Evolutionary conservation across 75 land plant genomes (phyloP).

Genomic region (Cunninghamia lanceolata): DNA sequence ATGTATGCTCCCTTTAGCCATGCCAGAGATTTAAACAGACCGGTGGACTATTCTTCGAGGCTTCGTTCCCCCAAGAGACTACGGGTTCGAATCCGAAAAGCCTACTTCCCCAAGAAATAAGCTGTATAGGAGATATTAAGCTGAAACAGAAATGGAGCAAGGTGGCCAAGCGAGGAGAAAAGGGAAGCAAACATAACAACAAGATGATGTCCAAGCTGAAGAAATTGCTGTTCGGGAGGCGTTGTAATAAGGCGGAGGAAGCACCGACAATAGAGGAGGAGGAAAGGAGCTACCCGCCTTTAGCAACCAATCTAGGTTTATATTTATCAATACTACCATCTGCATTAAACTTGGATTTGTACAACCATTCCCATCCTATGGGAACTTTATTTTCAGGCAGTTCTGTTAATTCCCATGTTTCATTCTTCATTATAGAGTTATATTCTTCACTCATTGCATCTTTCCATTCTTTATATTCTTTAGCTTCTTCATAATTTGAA

Average conservation of each 20-base stretch:
- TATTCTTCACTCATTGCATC: too few species aligned
- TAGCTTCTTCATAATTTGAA: too few species aligned
- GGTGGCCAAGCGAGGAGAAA: neutral
- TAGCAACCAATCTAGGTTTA: too few species aligned
- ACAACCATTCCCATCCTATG: too few species aligned
- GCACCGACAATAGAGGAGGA: neutral
- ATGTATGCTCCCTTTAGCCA: neutral
- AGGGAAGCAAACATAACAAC: too few species aligned
- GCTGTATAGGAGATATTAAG: neutral
- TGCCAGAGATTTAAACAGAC: neutral
- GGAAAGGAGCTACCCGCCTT: neutral
- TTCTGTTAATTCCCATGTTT: too few species aligned
- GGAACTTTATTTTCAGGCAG: too few species aligned
- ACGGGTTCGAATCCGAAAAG: neutral
- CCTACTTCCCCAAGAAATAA: neutral
- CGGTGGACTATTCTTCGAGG: neutral
- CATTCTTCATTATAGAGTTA: too few species aligned
- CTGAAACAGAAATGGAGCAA: neutral
- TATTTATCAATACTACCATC: too few species aligned
- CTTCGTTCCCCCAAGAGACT: neutral
- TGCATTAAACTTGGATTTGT: too few species aligned
- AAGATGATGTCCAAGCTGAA: neutral
- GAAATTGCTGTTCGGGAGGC: neutral
- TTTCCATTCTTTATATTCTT: too few species aligned
- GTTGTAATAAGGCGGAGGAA: neutral